These are phyloP conservation scores for Periconia macrospinosa DNA, from an alignment of 2,329 filamentous ascomycete genomes.

Conservation along the genomic window DNA sequence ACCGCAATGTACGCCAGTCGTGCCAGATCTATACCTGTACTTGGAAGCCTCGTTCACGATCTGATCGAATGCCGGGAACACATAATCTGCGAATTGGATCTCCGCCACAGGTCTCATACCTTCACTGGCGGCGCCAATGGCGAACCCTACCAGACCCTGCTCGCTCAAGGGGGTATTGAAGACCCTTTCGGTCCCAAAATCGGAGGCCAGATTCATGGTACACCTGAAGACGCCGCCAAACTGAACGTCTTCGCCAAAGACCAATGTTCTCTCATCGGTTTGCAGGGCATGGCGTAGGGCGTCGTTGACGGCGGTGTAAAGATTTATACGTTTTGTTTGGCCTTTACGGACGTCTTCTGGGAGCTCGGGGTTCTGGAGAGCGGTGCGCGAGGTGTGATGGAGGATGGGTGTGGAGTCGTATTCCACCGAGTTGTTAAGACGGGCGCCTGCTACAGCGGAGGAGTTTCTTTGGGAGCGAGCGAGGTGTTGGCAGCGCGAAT, in stretches of 20 bases:
- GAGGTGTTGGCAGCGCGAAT: constrained; percentile 24
- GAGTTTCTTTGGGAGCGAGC: constrained; percentile 48
- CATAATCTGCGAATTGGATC: constrained; percentile 94
- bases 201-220: constrained; percentile 85
- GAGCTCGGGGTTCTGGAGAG: constrained; percentile 73
- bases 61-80: constrained; percentile 91
- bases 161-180: constrained; percentile 97
- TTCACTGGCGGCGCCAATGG: constrained; percentile 84
- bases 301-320: constrained; percentile 92
- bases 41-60: constrained; percentile 93
- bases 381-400: constrained; percentile 73
- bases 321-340: constrained; percentile 82
- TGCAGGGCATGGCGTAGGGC: constrained; percentile 81
- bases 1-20: constrained; percentile 59
- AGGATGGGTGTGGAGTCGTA: constrained; percentile 81
- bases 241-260: constrained; percentile 96
- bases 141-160: constrained; percentile 93
- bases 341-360: constrained; percentile 65
- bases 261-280: constrained; percentile 79
- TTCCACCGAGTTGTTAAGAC: constrained; percentile 84
- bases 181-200: constrained; percentile 83
- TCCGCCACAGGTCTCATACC: constrained; percentile 93
- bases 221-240: constrained; percentile 97
- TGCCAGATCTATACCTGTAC: constrained; percentile 73
- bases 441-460: constrained; percentile 52